Base-by-base conservation (phyloP, 495 filamentous ascomycete genomes). In the Penicillium odoratum region DNA sequence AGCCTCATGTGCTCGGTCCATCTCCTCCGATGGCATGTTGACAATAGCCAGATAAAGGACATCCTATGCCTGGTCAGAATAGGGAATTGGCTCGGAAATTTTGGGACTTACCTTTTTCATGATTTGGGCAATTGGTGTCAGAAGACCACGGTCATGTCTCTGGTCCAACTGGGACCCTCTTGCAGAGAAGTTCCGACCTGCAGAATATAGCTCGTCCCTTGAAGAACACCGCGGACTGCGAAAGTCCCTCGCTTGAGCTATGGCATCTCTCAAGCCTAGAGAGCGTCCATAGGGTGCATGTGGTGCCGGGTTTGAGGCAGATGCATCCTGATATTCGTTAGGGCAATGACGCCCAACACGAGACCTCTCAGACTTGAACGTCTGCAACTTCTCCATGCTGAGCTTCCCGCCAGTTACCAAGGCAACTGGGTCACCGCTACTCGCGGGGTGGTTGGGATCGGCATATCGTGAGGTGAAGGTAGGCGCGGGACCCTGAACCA, bases 361-460 rank as follows among this genome's bases (percentile, higher is more conserved):
- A 8, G 13, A 4, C 50, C 8, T 36, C 8, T 26, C 31, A 25
- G 25, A 18, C n/a, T 42, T 50, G 25, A 69, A 34, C 6, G 15
- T n/a, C 28, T 34, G 50, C 7, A 66, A 43, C 9, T 64, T 45
- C 0, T 62, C 56, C 8, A 15, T 30, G 2, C 63, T 73, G 21
- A 78, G 16, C 36, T 69, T 47, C 9, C 81, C 79, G 3, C 75
- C 80, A 0, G 70, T 81, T 4, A 83, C 43, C 11, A 85, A 53
- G 1, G 64, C 68, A 29, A 74, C 46, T 5, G 62, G 57, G 28
- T 66, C 66, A 7, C 72, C 71, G 31, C 67, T 73, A 44, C 67
- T 71, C 29, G 74, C 79, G 0, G 82, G 75, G 53, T 85, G 80
- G 38, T 73, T 79, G 7, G 83, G 82, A 56, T 86, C 81, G 5